Conservation (phyloP, 352 stramenopile species). For the Pilasporangium apinafurcum region DNA sequence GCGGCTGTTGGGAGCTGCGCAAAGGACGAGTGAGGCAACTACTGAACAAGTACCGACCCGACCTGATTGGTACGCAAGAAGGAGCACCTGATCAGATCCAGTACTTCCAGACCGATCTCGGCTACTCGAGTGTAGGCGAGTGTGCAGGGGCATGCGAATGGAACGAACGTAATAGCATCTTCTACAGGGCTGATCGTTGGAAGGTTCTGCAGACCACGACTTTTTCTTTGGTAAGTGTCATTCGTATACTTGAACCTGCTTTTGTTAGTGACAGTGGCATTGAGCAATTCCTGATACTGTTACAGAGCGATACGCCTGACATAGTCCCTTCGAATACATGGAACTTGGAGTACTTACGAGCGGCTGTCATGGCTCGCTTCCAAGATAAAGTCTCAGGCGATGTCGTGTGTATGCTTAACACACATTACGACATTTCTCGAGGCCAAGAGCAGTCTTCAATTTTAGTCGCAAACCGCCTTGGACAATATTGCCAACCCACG, state of each 20-base stretch:
- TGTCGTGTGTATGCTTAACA: constrained; percentile 70
- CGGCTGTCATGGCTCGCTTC: constrained; percentile 52
- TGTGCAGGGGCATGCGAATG: constrained; percentile 46
- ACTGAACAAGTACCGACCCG: constrained; percentile 34
- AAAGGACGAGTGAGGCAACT: constrained; percentile 32
- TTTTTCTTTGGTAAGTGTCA: constrained; percentile 44
- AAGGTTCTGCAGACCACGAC: constrained; percentile 30
- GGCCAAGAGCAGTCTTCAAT: constrained; percentile 49
- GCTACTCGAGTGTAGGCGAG: constrained; percentile 38
- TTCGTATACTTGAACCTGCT: no score
- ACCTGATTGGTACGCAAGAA: constrained; percentile 68
- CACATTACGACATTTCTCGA: constrained; percentile 56
- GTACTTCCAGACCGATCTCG: constrained; percentile 38
- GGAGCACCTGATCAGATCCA: constrained; percentile 42
- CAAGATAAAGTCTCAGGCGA: constrained; percentile 13
- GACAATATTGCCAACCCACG: constrained; percentile 21
- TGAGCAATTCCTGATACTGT: no score
- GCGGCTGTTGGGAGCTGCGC: constrained; percentile 56
- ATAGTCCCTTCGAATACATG: constrained; percentile 52
- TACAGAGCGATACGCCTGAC: constrained; percentile 60
- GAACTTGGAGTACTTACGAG: constrained; percentile 54
- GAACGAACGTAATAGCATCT: constrained; percentile 70
- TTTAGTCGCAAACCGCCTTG: constrained; percentile 39
- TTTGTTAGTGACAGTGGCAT: no score
- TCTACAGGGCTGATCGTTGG: constrained; percentile 41